Evolutionary conservation across 2,329 filamentous ascomycete genomes (phyloP).

Genomic region (Stagonosporopsis rhizophila): DNA sequence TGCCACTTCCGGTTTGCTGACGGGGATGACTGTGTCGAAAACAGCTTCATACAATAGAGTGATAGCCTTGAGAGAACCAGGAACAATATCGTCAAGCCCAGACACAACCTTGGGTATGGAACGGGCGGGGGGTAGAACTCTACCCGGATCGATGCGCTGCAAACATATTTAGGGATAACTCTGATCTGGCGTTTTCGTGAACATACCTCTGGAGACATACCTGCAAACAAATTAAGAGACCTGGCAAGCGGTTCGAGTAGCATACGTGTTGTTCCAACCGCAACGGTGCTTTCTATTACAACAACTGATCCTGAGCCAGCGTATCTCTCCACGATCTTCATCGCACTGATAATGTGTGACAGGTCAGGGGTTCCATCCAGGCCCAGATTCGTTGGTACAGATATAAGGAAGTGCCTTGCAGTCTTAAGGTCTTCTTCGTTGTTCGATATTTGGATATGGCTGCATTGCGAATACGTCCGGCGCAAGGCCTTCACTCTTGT

Average conservation of each 20-base stretch:
- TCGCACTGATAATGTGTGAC: conserved; percentile 56
- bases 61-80: conserved; percentile 54
- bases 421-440: conserved; percentile 48
- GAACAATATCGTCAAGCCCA: conserved; percentile 49
- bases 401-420: conserved; percentile 62
- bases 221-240: conserved; percentile 9
- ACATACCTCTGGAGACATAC: conserved; percentile 2
- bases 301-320: conserved; percentile 57
- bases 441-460: neutral
- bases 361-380: conserved; percentile 58
- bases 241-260: conserved; percentile 57
- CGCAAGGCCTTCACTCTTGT: neutral
- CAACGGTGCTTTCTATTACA: conserved; percentile 63
- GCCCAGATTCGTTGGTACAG: conserved; percentile 60
- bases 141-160: conserved; percentile 57
- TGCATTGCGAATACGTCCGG: neutral
- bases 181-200: neutral
- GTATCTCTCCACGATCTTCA: conserved; percentile 52
- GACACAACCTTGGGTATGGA: conserved; percentile 63
- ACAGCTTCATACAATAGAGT: conserved; percentile 55
- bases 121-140: conserved; percentile 45
- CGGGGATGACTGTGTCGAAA: conserved; percentile 58
- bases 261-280: conserved; percentile 62
- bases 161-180: too few species aligned
- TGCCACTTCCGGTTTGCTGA: conserved; percentile 62